A percentile compares a stretch with the other conserved stretches of the same genome.
These are phyloP conservation scores for Rhodotorula sp. DNA, from an alignment of 1,284 basidiomycete species.

Conservation along the genomic window DNA sequence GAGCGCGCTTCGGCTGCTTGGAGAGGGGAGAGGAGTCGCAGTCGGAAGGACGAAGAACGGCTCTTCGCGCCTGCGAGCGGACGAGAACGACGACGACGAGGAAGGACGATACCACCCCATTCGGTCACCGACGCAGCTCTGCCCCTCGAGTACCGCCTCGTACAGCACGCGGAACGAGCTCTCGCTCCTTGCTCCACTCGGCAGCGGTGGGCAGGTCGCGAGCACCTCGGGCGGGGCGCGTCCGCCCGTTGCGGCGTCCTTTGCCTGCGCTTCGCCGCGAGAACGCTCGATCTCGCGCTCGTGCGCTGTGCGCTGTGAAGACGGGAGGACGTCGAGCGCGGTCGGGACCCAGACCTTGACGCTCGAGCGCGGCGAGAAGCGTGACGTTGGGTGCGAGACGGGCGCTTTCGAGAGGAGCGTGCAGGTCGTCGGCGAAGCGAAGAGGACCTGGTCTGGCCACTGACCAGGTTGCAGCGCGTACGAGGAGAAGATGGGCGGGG, in stretches of 20 bases:
- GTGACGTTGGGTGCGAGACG: neutral
- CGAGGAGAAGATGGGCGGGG: conserved; percentile 25
- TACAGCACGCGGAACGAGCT: conserved; percentile 2
- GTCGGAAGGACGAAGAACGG: conserved; percentile 5
- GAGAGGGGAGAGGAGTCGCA: neutral
- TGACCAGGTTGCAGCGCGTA: conserved; percentile 23
- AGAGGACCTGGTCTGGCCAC: conserved; percentile 18
- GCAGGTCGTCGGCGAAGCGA: neutral
- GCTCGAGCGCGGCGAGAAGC: conserved; percentile 3
- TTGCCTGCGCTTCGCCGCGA: neutral
- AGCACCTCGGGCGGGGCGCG: neutral
- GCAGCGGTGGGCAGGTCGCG: neutral
- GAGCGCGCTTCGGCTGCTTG: neutral
- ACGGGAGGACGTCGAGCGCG: neutral
- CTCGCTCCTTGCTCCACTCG: neutral
- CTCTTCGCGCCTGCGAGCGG: neutral
- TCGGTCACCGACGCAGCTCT: conserved; percentile 18
- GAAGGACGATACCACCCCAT: conserved; percentile 2
- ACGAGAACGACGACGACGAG: rapidly evolving
- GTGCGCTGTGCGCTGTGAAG: neutral
- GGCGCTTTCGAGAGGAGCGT: conserved; percentile 17
- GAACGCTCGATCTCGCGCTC: neutral
- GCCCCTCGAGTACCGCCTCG: conserved; percentile 17
- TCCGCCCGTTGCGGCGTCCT: neutral
- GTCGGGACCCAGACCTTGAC: conserved; percentile 19